phyloP scores from a whole-genome alignment of 441 rosid species.

The Eruca vesicaria region DNA sequence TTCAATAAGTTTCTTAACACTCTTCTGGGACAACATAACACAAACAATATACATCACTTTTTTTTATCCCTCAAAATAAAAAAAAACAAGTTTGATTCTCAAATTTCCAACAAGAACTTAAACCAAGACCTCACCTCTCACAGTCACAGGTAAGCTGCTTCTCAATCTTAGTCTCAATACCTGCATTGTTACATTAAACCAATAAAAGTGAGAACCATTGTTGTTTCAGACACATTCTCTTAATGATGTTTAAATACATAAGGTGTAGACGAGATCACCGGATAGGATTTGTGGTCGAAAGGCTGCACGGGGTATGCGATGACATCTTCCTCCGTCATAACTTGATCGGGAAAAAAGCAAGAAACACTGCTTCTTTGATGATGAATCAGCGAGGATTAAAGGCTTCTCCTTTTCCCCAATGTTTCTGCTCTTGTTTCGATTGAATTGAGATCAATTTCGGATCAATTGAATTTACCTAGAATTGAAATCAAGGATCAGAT shows the following conservation, averaged over 20 bases:
- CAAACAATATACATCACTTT: conserved; percentile 2
- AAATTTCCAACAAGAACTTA: not conserved
- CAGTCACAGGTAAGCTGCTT: conserved; percentile 19
- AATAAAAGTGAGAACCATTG: not conserved
- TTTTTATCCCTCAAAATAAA: not conserved
- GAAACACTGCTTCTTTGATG: too few species aligned
- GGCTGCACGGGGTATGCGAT: too few species aligned
- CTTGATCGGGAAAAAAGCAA: too few species aligned
- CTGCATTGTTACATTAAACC: conserved; percentile 19
- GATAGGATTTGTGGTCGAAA: too few species aligned
- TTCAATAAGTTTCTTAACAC: conserved; percentile 87
- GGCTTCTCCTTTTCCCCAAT: conserved; percentile 41
- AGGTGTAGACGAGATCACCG: too few species aligned
- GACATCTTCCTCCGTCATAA: too few species aligned
- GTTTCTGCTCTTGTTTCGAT: conserved; percentile 48
- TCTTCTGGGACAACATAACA: conserved; percentile 19
- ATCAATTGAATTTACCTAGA: too few species aligned
- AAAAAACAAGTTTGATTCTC: not conserved
- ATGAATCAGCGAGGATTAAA: too few species aligned
- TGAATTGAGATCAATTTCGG: not conserved
- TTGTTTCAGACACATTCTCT: not conserved
- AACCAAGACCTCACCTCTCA: conserved; percentile 14
- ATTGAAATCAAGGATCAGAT: too few species aligned
- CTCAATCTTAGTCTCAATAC: conserved; percentile 21
- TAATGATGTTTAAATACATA: not conserved